Evolutionary conservation across 2,329 filamentous ascomycete species (phyloP), one percentile per base, ranked within the genome.

Genomic region (Penicillium sp.): DNA sequence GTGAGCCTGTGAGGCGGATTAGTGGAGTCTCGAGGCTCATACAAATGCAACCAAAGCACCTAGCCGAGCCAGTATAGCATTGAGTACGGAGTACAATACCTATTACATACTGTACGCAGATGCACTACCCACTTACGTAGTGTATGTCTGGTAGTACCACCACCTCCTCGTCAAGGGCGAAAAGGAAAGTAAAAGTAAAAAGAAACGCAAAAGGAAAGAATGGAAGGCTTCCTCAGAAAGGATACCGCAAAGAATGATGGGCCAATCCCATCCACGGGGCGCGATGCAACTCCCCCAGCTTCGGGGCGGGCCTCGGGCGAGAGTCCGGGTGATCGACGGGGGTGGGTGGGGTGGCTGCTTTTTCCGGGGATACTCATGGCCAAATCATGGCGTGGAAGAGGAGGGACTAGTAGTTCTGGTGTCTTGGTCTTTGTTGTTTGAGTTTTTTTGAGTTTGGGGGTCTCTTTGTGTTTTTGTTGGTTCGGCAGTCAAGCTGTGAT

Each of bases 171-270:
- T 31, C 31, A 31, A 31, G 7, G 31, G 31, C 7, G 7, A 10
- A 31, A 31, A 31, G 31, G 3, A 10, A 31, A 8, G 7, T 8
- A 31, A 34, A 51, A 2, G 12, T 3, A 51, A 34, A 51, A 25
- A 22, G 22, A 22, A 22, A 22, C 3, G 34, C n/a, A 25, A 37
- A 28, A 42, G 50, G 17, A 28, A 54, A 38, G 51, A 31, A 43
- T 38, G 7, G 45, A 35, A 51, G 12, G 28, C 15, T 10, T 31
- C 31, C 7, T 31, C 7, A 31, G 31, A 31, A 31, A 25, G 17
- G 34, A 45, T 17, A 17, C 28, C 52, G 28, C 59, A 63, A 62
- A 62, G 62, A 66, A 67, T 67, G 65, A 66, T 62, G 58, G 51
- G 34, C 62, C 58, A 59, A 59, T 64, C 56, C 52, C 6, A 49